phyloP scores from a whole-genome alignment of 768 basidiomycete species.

The Tricholoma terreum region DNA sequence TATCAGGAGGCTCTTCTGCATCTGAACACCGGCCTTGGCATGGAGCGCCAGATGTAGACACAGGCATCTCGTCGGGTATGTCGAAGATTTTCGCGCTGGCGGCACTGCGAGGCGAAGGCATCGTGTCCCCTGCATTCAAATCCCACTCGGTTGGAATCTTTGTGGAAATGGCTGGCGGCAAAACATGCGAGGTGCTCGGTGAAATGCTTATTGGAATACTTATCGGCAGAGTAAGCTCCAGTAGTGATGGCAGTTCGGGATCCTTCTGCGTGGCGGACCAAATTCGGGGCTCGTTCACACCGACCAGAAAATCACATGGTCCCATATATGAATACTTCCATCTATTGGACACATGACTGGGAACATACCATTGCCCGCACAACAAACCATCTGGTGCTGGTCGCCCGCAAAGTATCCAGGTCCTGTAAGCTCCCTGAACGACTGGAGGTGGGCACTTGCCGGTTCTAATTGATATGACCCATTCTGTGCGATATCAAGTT shows the following conservation, averaged over 20 bases:
- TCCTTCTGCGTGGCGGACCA: neutral
- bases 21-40: too few species aligned
- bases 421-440: neutral
- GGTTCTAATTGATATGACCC: neutral
- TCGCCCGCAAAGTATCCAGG: conserved; percentile 1
- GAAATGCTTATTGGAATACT: too few species aligned
- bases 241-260: neutral
- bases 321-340: neutral
- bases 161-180: too few species aligned
- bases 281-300: neutral
- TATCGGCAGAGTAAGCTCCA: neutral
- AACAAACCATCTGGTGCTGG: conserved; percentile 2
- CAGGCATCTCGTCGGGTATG: too few species aligned
- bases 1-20: too few species aligned
- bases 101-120: too few species aligned
- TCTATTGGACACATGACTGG: neutral
- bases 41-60: too few species aligned
- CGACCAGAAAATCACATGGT: neutral
- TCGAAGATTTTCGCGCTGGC: too few species aligned
- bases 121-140: too few species aligned
- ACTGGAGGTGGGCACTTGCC: neutral
- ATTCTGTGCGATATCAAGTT: neutral
- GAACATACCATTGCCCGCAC: neutral
- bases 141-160: too few species aligned
- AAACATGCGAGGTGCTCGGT: too few species aligned